Base-by-base conservation (phyloP, 495 filamentous ascomycete species). In the Polyplosphaeria fusca region DNA sequence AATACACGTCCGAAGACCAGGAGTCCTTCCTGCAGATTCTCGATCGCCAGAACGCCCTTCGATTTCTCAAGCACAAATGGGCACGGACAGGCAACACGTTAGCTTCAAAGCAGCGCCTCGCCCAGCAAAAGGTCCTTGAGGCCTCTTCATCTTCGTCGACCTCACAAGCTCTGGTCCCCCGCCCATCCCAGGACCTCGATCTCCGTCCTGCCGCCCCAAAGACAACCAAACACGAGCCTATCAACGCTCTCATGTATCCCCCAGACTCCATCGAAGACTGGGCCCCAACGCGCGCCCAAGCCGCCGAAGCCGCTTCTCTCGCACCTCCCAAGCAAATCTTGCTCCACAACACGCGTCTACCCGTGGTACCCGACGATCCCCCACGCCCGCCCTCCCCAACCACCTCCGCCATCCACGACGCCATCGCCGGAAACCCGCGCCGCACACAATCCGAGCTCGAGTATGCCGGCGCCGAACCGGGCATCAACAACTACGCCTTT, bases 1-100 rank as follows among this genome's bases (percentile, higher is more conserved):
- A 88, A 64, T 97, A 95, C 70, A 97, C 91, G 3, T 93, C 87
- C 61, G 93, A 98, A 71, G 93, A 98, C 69, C 96, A 97, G 66
- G 92, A 95, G 64, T 89, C 85, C 45, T 96, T 98, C 75, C 92
- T 95, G 71, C 86, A 86, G 64, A 76, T 97, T 0, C 74, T 98
- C 12, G 93, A 98, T 72, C 89, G 86, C 68, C 89, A 96, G 62
- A 98, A 96, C 66, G 77, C 81, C 23, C 91, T 90, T 68, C 79
- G 78, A 35, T 82, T 85, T 12, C 85, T 88, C 66, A 91, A 88
- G 58, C 84, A 95, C 66, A 83, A 83, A 0, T 98, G 91, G 86
- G 75, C 96, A 44, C 95, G 89, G 85, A 80, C 77, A 27, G 84
- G 82, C 23, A 96, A 97, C 68, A 23, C 23, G 13, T 49, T 43